phyloP scores from a whole-genome alignment of 257 asterid species.

The Solanum pennellii region DNA sequence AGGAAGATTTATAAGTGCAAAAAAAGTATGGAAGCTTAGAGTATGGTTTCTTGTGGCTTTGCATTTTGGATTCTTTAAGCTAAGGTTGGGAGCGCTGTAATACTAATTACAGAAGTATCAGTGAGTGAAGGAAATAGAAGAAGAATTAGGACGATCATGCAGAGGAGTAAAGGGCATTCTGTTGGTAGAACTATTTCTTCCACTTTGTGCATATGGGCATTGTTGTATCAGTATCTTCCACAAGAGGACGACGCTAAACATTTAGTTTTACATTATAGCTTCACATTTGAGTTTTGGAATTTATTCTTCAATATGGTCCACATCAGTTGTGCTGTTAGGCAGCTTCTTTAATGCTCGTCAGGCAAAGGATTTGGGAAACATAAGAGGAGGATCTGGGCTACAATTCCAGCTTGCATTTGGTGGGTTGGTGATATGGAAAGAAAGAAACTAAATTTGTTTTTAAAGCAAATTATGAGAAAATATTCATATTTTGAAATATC shows the following conservation, averaged over 20 bases:
- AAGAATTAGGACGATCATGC: not conserved
- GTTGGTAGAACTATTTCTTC: not conserved
- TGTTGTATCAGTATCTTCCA: not conserved
- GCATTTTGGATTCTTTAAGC: not conserved
- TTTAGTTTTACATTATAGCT: not conserved
- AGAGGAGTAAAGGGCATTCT: not conserved
- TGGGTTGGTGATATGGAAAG: not conserved
- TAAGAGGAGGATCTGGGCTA: not conserved
- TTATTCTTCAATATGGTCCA: not conserved
- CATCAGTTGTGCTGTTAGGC: not conserved
- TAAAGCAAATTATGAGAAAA: not conserved
- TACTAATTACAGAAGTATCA: not conserved
- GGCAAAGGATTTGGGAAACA: not conserved
- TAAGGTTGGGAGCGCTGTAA: not conserved
- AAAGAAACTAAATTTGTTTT: not conserved
- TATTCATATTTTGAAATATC: not conserved
- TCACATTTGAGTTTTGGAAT: not conserved
- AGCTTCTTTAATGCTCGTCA: not conserved
- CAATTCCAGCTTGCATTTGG: not conserved
- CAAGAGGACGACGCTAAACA: not conserved
- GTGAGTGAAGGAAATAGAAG: not conserved
- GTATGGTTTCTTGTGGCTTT: not conserved
- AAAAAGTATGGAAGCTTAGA: not conserved
- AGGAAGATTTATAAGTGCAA: not conserved
- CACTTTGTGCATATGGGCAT: not conserved